Percentiles rank a stretch among this genome's conserved stretches.
Conservation (phyloP, 768 basidiomycete species). For the Galerina marginata region DNA sequence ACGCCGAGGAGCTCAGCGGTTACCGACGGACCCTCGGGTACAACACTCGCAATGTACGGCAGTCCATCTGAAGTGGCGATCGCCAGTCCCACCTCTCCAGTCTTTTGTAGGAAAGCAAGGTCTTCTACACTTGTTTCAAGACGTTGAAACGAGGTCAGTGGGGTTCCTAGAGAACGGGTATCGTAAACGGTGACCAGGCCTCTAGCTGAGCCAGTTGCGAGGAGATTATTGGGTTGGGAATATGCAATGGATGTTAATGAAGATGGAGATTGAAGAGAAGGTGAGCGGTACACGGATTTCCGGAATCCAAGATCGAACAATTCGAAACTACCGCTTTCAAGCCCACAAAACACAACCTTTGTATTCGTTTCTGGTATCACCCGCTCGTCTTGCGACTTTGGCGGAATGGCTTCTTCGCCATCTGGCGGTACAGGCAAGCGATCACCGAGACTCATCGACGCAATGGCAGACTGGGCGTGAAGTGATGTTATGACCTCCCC, state of each 20-base stretch:
- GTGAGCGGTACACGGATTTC: constrained; percentile 31
- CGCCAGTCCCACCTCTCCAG: constrained; percentile 41
- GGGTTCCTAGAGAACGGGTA: constrained; percentile 45
- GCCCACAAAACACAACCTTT: constrained; percentile 58
- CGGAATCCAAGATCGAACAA: constrained; percentile 58
- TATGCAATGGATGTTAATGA: constrained; percentile 53
- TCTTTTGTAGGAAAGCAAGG: constrained; percentile 39
- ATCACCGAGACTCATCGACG: constrained; percentile 50
- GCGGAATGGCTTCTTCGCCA: constrained; percentile 22
- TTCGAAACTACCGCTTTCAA: constrained; percentile 61
- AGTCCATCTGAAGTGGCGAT: constrained; percentile 65
- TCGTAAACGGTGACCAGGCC: constrained; percentile 66
- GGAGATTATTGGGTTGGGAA: constrained; percentile 41
- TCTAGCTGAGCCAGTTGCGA: constrained; percentile 62
- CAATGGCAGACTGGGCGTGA: constrained; percentile 46
- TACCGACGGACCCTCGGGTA: constrained; percentile 47
- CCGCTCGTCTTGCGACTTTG: constrained; percentile 30
- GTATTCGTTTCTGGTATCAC: constrained; percentile 52
- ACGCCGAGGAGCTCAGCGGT: constrained; percentile 58
- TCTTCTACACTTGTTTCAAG: constrained; percentile 57
- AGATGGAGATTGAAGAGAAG: constrained; percentile 22
- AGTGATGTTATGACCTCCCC: constrained; percentile 54
- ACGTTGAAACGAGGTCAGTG: constrained; percentile 48
- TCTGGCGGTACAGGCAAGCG: constrained; percentile 36
- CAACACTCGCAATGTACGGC: constrained; percentile 55